A percentile compares a stretch with the other conserved stretches of the same genome.
Conservation (phyloP, 1,284 basidiomycete genomes). For the Cutaneotrichosporon sp. region DNA sequence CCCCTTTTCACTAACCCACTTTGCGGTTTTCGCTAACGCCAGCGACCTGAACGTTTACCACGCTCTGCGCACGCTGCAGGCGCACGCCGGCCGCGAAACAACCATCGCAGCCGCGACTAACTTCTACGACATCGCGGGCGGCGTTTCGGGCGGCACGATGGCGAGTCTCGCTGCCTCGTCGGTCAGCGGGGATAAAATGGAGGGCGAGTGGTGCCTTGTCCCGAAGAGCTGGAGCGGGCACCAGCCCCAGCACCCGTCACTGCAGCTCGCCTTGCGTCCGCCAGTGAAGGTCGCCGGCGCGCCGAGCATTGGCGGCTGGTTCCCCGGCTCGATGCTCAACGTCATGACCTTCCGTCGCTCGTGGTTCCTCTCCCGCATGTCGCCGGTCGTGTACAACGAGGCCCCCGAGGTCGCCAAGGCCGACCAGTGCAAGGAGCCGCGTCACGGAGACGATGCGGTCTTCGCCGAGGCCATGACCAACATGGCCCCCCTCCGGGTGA, state of each 20-base stretch:
- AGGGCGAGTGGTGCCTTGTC: constrained; percentile 46
- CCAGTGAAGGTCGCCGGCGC: constrained; percentile 12
- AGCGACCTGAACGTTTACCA: constrained; percentile 64
- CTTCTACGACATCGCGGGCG: constrained; percentile 59
- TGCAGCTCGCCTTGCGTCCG: constrained; percentile 10
- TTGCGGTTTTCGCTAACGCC: neutral
- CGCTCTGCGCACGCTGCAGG: constrained; percentile 54
- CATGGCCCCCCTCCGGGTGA: constrained; percentile 2
- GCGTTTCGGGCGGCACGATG: constrained; percentile 70
- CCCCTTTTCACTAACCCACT: no score
- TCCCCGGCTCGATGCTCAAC: constrained; percentile 65
- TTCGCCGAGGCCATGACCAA: constrained; percentile 68
- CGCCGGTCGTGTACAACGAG: constrained; percentile 12
- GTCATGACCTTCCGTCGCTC: constrained; percentile 71
- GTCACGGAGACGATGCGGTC: constrained; percentile 66
- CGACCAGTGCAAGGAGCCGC: constrained; percentile 22
- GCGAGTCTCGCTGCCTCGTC: constrained; percentile 58
- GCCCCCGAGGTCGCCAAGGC: constrained; percentile 6
- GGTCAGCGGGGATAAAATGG: constrained; percentile 48
- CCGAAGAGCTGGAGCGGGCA: neutral
- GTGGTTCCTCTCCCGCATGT: constrained; percentile 65
- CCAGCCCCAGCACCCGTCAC: neutral
- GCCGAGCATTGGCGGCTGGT: constrained; percentile 58
- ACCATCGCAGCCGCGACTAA: constrained; percentile 55
- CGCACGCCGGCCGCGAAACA: constrained; percentile 43